Evolutionary conservation across 495 filamentous ascomycete species (phyloP).

Genomic region (Tuber melanosporum): DNA sequence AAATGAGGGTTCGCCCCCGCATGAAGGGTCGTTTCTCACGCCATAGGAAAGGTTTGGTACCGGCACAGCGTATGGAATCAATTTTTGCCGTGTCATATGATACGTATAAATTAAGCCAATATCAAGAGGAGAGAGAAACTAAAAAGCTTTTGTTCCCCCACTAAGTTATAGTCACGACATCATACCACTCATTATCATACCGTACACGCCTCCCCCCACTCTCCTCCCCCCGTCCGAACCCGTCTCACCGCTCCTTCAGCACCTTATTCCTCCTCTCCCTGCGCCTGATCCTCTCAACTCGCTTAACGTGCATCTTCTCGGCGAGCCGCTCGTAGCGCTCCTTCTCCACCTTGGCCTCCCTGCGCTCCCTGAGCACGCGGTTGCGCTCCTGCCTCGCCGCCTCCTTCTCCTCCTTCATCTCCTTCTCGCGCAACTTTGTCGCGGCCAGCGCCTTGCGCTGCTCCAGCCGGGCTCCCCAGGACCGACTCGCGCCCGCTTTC

Average conservation of each 20-base stretch:
- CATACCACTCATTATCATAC: neutral
- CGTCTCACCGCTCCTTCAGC: constrained; percentile 54
- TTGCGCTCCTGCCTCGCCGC: constrained; percentile 66
- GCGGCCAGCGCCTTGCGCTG: constrained; percentile 58
- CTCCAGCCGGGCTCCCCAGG: constrained; percentile 68
- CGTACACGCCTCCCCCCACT: neutral
- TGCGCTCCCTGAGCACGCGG: constrained; percentile 62
- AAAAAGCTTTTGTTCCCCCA: neutral
- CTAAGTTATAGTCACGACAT: neutral
- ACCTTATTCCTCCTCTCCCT: constrained; percentile 97
- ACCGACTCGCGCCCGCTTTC: constrained; percentile 57
- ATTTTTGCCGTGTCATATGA: neutral
- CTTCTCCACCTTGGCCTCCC: constrained; percentile 84
- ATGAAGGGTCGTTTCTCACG: neutral
- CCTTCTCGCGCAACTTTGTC: constrained; percentile 81
- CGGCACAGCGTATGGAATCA: neutral
- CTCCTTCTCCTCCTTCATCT: constrained; percentile 94
- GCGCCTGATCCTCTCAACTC: constrained; percentile 84
- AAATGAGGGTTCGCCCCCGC: neutral
- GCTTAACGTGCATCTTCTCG: constrained; percentile 93
- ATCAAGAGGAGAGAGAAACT: neutral
- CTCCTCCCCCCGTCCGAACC: neutral
- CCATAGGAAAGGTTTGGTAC: neutral
- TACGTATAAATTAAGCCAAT: neutral
- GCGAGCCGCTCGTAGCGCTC: constrained; percentile 90